Evolutionary conservation across 2,329 filamentous ascomycete species (phyloP), one percentile per base, ranked within the genome.

Genomic region (Beauveria asiatica): DNA sequence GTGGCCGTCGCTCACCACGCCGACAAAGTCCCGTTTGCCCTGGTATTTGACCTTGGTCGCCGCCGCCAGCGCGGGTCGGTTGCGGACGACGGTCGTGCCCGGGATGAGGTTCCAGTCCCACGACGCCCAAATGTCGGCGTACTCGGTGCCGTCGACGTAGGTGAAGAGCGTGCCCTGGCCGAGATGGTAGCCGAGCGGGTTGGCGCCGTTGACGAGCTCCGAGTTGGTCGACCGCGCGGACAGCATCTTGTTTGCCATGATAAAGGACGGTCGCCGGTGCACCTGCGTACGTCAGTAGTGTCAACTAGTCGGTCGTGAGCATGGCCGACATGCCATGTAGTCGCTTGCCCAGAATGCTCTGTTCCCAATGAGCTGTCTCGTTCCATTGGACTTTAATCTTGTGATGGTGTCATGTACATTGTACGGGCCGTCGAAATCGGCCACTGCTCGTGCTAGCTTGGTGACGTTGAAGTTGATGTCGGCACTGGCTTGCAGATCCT

Each of bases 31-130:
- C 7, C 49, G 62, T 33, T 62, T 58, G 10, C 66, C 66, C 8
- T 21, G 7, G 11, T 63, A 57, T 11, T 59, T 61, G 10, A 61
- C 60, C 7, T 41, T 46, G 8, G 45, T 41, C 21, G 60, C 44
- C 2, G 60, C 44, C 2, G 62, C 25, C 2, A 62, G 59, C 9
- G 55, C 53, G 2, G 65, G 64, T n/a, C 53, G 53, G n/a, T 65
- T 61, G 21, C 62, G 64, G 6, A 65, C 55, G 1, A 62, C 58
- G 8, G 66, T 67, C 10, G 64, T 66, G 27, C 66, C 66, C 2
- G 66, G 66, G 7, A 67, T 50, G 6, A 67, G 64, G 44, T 65
- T 65, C 66, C 66, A 67, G 62, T 67, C 65, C 65, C 65, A 66
- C 2, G 64, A 61, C 17, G 50, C 64, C 63, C 64, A 62, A 8